Evolutionary conservation across 805 yeast species (phyloP), one percentile per base, ranked within the genome.

Genomic region (Myxozyma udenii): DNA sequence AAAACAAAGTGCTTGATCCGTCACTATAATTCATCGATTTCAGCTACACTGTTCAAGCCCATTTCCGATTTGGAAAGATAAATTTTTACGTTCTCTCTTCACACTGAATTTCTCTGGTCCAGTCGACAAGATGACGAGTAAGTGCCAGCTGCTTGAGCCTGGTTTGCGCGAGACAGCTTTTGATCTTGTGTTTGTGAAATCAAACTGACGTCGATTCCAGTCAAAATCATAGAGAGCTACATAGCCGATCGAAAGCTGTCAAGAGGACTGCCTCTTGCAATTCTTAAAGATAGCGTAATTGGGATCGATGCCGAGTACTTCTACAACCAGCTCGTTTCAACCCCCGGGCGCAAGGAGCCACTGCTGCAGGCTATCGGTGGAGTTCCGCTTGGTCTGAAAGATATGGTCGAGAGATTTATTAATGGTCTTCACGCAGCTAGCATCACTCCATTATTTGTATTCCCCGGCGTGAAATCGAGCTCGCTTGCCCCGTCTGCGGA

Each of bases 251-350:
- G 84, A 53, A 78, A 82, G 52, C 69, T 84, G 41, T 82, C 81
- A 43, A 74, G 76, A 44, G 73, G 81, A 18, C 70, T 78, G 57
- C 82, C 91, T 12, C 72, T 87, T 61, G 85, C 84, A 33, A 70
- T 80, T 2, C 71, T 88, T 51, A 78, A 74, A 50, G 81, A 82
- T 62, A 78, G 90, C 24, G 78, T 83, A 14, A 71, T 88, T 46
- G 96, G 95, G 50, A 85, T 88, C 41, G 96, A 89, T 66, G 93
- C 83, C 12, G 85, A 80, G 58, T 89, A 87, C 64, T 89, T 87
- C 63, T 68, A 87, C 35, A 73, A 85, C 23, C 70, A 87, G 47
- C 73, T 85, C 39, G 68, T 85, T 53, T 63, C 50, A 12, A 46
- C 56, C 1, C 73, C 83, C 3, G 73, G 73, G 59, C 81, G 81